Evolutionary conservation across 441 rosid species (phyloP), one percentile per base, ranked within the genome.

Genomic region (Capsella rubella): DNA sequence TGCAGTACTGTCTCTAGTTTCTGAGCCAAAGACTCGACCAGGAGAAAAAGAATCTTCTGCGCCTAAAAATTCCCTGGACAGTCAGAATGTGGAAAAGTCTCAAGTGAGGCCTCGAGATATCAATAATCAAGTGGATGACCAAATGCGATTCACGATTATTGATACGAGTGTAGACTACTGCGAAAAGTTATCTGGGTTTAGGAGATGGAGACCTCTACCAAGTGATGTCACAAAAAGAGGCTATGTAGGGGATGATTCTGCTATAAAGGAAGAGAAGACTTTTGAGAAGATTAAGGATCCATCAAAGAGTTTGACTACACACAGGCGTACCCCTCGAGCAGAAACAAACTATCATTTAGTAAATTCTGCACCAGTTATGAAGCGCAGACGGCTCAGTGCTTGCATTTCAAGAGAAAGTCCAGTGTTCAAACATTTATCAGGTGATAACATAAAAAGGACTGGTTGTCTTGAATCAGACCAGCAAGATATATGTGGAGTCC

Each of bases 331-430:
- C 46, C 81, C 82, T 74, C 72, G 84, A 70, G 58, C 78, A 14
- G 90, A 84, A 63, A 58, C 79, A 63, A 70, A 71, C 5, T 2
- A 67, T 60, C 78, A 76, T 64, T 78, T 84, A 29, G 80, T 67
- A 75, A 72, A 77, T 66, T 78, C 78, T 63, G 84, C 78, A 37
- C 87, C 87, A 39, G 67, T 50, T 7, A 49, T 64, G 68, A 89
- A 91, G 82, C 82, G 82, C 32, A 70, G 84, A 74, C 87, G 87
- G 70, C 82, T 91, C 75, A 80, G 85, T 62, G 78, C 88, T 73
- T 85, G 87, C 76, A 77, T 80, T 35, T 75, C 72, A 34, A 55
- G 61, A 35, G 81, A 82, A 63, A 80, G 76, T 52, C 52, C 62
- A 32, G 43, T 75, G 46, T 73, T 31, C 18, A 67, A 67, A 37